Base-by-base conservation (phyloP, 177 flowering plant species). In the Tripterygium wilfordii region DNA sequence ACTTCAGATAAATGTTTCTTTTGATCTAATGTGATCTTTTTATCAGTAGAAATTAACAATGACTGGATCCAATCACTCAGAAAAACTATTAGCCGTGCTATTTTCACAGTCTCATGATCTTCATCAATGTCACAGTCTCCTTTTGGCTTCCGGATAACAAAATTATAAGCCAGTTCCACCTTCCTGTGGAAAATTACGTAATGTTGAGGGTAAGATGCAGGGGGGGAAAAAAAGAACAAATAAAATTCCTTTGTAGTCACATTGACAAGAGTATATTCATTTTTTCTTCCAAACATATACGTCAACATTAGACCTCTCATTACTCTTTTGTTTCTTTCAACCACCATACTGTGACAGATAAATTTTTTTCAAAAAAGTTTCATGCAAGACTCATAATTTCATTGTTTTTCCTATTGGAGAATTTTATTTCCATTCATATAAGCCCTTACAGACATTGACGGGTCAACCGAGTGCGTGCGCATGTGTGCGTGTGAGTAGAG, bases 21-120 rank as follows among this genome's bases (percentile, higher is more conserved):
- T 33, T 51, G 74, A 20, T 46, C 67, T 27, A 18, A 49, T 33
- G 37, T 52, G 27, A 36, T 45, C 60, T 64, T 71, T 57, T 72
- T 73, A 9, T 57, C 76, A 0, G 71, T 42, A 31, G 86, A 61
- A 60, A 78, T 62, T 53, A 92, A 66, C 49, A 77, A 35, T 3
- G 80, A 70, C 68, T 88, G 95, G 16, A 83, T 54, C 98, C 96
- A 92, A 10, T 79, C 83, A 57, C 50, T 80, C 19, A 92, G 65
- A 51, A 66, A 76, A 36, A 63, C 49, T 42, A 85, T 9, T 15
- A 84, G 39, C 4, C 86, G 79, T 8, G 79, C 67, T 31, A 65
- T n/a, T 46, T 74, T 67, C 33, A 83, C 69, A 0, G 69, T 66
- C 45, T 84, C 76, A 26, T 4, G 15, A 29, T 57, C 52, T 35